These are phyloP conservation scores for Podaxis mareebaensis DNA, from an alignment of 768 basidiomycete genomes.

Conservation along the genomic window DNA sequence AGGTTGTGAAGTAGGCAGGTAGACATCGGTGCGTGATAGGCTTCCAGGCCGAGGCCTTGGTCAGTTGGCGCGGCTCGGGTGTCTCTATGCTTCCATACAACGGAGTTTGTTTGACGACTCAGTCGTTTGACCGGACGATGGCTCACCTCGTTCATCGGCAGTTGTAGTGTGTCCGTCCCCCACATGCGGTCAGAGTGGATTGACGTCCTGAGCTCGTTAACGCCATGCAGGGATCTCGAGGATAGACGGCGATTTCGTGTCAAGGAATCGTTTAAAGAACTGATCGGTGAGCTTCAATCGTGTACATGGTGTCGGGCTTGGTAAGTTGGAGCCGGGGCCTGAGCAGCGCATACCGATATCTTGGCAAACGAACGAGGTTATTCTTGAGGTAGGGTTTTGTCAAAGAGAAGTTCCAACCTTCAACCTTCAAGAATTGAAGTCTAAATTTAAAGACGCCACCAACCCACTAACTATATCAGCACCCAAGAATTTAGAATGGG, in stretches of 20 bases:
- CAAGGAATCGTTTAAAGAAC: no score
- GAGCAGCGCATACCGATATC: no score
- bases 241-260: no score
- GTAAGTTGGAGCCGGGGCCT: no score
- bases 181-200: no score
- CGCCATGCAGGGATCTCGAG: no score
- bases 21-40: neutral
- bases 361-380: no score
- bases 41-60: neutral
- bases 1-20: slow-evolving; percentile 8
- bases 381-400: no score
- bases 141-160: neutral
- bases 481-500: neutral
- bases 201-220: no score
- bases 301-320: no score
- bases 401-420: no score
- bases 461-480: neutral
- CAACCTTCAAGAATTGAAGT: neutral
- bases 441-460: neutral
- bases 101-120: slow-evolving; percentile 1
- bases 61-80: neutral
- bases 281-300: no score
- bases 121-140: neutral
- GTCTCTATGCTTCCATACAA: neutral
- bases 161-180: neutral